phyloP scores from a whole-genome alignment of 805 yeast genomes.

The Yarrowia osloensis region DNA sequence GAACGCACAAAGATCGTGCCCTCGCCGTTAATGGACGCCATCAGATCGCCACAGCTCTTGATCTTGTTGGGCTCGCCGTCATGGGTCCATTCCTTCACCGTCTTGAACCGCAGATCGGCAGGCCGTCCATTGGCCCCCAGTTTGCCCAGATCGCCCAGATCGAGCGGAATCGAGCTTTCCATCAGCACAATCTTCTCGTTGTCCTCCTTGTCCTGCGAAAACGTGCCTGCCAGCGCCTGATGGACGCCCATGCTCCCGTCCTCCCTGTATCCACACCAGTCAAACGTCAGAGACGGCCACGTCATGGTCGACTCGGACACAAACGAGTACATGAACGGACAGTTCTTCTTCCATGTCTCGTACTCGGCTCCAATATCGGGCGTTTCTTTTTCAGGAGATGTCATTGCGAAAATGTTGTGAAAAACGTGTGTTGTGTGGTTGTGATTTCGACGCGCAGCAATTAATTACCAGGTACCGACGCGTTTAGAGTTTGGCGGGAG shows the following conservation, averaged over 20 bases:
- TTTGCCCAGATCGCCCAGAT: neutral
- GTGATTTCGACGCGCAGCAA: neutral
- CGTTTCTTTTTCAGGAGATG: neutral
- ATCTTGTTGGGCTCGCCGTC: constrained; percentile 68
- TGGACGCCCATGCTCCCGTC: neutral
- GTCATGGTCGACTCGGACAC: constrained; percentile 55
- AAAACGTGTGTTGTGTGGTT: neutral
- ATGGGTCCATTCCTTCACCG: constrained; percentile 57
- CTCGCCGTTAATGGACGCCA: constrained; percentile 56
- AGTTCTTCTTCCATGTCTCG: constrained; percentile 64
- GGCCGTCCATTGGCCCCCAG: neutral
- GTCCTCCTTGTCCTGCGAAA: constrained; percentile 33
- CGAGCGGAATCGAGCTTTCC: constrained; percentile 6
- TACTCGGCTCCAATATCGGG: constrained; percentile 44
- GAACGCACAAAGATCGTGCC: constrained; percentile 42
- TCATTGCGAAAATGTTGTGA: neutral
- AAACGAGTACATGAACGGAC: constrained; percentile 59
- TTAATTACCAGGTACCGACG: neutral
- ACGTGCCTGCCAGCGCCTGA: constrained; percentile 57
- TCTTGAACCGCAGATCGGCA: constrained; percentile 25
- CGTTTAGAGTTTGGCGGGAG: neutral
- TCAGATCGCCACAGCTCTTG: constrained; percentile 49
- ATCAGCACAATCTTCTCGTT: constrained; percentile 3
- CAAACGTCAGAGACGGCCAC: constrained; percentile 64
- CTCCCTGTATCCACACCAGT: constrained; percentile 46